Percentiles rank a stretch among this genome's conserved stretches.
Conservation (phyloP, 441 rosid genomes). For the Syzygium syzygioides region DNA sequence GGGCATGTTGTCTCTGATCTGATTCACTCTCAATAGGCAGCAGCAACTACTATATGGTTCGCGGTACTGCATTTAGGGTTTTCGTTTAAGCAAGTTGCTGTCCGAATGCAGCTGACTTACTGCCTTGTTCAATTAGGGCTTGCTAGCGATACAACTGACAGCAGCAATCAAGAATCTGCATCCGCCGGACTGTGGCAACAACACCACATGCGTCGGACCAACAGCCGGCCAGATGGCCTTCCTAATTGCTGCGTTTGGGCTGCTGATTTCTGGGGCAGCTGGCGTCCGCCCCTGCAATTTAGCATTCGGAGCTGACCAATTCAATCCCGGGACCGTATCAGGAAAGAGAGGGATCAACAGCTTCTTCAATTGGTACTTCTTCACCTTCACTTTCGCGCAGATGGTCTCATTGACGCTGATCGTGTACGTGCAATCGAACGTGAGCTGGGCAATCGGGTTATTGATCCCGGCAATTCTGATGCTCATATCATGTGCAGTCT, state of each 20-base stretch:
- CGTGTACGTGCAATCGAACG: not conserved
- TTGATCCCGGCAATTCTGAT: not conserved
- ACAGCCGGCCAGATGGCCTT: not conserved
- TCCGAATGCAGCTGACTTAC: not conserved
- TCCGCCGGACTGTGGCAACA: not conserved
- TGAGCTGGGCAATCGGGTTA: not conserved
- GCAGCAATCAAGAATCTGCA: not conserved
- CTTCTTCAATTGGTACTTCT: constrained; percentile 5
- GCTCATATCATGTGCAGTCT: not conserved
- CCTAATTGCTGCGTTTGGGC: not conserved
- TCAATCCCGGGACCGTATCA: not conserved
- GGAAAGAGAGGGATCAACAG: constrained; percentile 1
- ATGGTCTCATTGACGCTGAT: not conserved
- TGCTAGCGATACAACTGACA: not conserved
- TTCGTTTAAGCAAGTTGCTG: not conserved
- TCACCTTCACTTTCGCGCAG: not conserved
- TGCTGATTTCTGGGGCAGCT: not conserved
- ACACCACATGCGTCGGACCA: not conserved
- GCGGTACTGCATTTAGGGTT: not conserved
- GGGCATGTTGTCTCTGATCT: not conserved
- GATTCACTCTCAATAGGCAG: not conserved
- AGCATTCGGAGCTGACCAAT: not conserved
- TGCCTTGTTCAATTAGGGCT: not conserved
- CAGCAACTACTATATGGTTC: not conserved
- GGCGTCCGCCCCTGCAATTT: not conserved